Evolutionary conservation across 331 rosid genomes (phyloP).

Genomic region (Malus hybrid): DNA sequence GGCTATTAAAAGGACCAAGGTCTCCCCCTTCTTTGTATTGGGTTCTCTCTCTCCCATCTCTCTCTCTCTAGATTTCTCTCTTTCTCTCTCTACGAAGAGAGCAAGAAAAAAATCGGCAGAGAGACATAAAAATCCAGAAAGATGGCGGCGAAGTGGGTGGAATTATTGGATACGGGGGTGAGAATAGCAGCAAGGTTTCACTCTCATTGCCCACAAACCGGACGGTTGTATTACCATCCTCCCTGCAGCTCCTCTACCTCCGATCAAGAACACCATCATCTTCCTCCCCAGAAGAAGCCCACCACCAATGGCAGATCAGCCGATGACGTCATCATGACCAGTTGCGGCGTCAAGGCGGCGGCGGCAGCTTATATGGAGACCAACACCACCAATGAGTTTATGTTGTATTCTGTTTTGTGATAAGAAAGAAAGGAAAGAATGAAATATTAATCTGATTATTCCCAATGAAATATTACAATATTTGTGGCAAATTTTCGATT

Average conservation of each 20-base stretch:
- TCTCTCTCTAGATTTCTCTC: background rate
- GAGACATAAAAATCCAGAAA: background rate
- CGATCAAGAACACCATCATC: slow-evolving; percentile 1
- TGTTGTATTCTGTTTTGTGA: slow-evolving; percentile 15
- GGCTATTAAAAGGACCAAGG: background rate
- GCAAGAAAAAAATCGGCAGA: background rate
- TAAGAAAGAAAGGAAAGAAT: background rate
- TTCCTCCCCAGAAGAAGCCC: background rate
- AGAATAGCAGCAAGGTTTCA: slow-evolving; percentile 58
- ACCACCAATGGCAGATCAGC: background rate
- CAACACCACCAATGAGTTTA: background rate
- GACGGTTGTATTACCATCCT: slow-evolving; percentile 62
- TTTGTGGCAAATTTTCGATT: background rate
- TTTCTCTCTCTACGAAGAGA: background rate
- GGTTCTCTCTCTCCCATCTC: background rate
- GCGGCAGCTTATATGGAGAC: background rate
- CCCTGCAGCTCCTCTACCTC: slow-evolving; percentile 24
- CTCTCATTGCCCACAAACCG: slow-evolving; percentile 66
- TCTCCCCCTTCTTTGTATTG: background rate
- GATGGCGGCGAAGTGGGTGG: slow-evolving; percentile 42
- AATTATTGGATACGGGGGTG: slow-evolving; percentile 50
- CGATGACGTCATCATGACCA: background rate
- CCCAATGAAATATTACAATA: background rate
- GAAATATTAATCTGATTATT: background rate
- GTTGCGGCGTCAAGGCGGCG: slow-evolving; percentile 9